Evolutionary conservation across 768 basidiomycete species (phyloP).

Genomic region (Lentinus tigrinus): DNA sequence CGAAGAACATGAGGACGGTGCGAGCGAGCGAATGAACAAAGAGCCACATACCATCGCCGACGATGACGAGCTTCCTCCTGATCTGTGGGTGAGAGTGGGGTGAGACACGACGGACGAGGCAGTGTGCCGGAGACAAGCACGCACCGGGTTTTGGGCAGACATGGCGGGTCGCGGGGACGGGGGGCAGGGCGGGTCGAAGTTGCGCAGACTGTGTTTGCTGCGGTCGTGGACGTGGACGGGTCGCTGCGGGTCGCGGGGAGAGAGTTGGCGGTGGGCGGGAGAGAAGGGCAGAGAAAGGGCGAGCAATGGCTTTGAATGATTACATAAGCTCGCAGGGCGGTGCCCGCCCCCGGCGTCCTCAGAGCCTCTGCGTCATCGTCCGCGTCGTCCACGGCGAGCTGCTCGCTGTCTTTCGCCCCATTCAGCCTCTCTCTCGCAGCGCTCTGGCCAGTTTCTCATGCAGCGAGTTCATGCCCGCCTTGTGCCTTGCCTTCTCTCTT

Average conservation of each 20-base stretch:
- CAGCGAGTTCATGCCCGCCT: not conserved
- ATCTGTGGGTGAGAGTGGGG: slow-evolving; percentile 49
- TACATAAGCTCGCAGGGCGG: slow-evolving; percentile 13
- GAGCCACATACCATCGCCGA: slow-evolving; percentile 79
- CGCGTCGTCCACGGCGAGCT: not conserved
- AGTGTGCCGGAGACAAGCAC: slow-evolving; percentile 28
- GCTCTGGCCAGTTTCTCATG: not conserved
- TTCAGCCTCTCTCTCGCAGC: not conserved
- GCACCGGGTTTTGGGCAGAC: slow-evolving; percentile 45
- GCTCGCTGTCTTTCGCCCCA: not conserved
- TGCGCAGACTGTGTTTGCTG: not conserved
- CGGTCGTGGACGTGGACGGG: not conserved
- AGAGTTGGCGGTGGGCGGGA: slow-evolving; percentile 4
- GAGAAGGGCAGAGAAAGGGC: slow-evolving; percentile 13
- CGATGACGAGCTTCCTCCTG: slow-evolving; percentile 92
- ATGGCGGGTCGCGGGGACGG: slow-evolving; percentile 3
- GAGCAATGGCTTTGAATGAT: slow-evolving; percentile 11
- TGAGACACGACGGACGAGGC: not conserved
- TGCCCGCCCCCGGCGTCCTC: slow-evolving; percentile 8
- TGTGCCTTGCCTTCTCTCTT: not conserved
- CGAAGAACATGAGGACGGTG: slow-evolving; percentile 13
- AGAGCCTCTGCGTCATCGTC: slow-evolving; percentile 10
- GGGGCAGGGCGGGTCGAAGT: not conserved
- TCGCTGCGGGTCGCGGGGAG: not conserved
- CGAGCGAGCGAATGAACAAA: slow-evolving; percentile 1